Evolutionary conservation across 1,284 basidiomycete species (phyloP), one percentile per base, ranked within the genome.

Genomic region (Schizophyllum amplum): DNA sequence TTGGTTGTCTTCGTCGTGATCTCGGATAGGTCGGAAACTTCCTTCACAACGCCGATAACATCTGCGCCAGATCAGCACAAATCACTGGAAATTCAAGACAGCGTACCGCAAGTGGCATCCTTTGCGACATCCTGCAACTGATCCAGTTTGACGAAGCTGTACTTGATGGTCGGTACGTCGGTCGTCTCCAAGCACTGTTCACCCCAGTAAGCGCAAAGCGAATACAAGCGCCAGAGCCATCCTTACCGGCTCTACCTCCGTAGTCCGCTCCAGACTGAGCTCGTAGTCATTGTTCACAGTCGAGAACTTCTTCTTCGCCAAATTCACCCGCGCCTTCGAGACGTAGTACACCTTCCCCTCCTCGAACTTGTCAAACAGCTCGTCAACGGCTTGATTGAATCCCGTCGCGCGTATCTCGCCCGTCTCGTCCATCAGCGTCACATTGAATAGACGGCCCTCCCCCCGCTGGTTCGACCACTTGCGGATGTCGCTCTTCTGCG

Each of bases 231-330:
- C 52, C 51, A 58, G 26, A 24, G 26, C 17, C 57, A 51, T 24
- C 59, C 72, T 24, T 56, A 86, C 88, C 78, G 90, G 90, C 68
- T 90, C 86, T 24, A 97, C 78, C 63, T 92, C 88, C 0, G 93
- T 94, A 56, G 81, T 78, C 61, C 82, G 84, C 62, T 95, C 93
- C n/a, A 99, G 81, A 52, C 77, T 80, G 60, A 99, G 84, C 69
- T 99, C 96, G 67, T 99, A 99, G 68, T 99, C 95, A 69, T 97
- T 98, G 63, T 82, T 76, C 52, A 97, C 72, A 67, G 90, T 93
- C 54, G 84, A 91, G 72, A 97, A 99, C 73, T 98, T 96, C 75
- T 96, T 98, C 77, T 98, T 99, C 51, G 96, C 95, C 26, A 98
- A 85, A 68, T 92, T 92, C 67, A 99, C 89, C 56, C 91, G 83